These are phyloP conservation scores for Mycena chlorophos DNA, from an alignment of 768 basidiomycete genomes.

Conservation along the genomic window DNA sequence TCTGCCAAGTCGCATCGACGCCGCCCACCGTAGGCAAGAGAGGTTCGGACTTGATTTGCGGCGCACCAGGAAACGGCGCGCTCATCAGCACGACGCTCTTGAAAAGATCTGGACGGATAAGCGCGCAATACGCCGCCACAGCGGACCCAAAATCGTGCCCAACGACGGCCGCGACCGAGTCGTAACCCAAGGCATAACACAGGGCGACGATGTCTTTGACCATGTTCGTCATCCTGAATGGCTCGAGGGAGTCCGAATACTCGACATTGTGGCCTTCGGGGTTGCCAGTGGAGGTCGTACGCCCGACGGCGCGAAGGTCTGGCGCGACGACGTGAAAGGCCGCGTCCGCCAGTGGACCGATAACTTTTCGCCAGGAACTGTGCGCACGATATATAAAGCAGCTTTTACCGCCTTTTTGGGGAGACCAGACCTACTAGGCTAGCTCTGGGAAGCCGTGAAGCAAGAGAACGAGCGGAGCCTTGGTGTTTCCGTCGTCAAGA, in stretches of 20 bases:
- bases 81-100: slow-evolving; percentile 60
- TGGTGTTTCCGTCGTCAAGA: neutral
- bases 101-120: slow-evolving; percentile 58
- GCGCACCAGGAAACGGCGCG: slow-evolving; percentile 51
- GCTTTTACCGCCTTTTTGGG: neutral
- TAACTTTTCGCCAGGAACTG: slow-evolving; percentile 59
- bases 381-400: neutral
- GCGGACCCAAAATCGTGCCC: slow-evolving; percentile 63
- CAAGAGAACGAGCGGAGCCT: slow-evolving; percentile 52
- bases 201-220: slow-evolving; percentile 53
- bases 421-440: slow-evolving; percentile 42
- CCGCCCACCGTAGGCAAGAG: slow-evolving; percentile 11
- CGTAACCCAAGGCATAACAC: slow-evolving; percentile 51
- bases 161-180: slow-evolving; percentile 47
- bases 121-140: slow-evolving; percentile 53
- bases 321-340: slow-evolving; percentile 67
- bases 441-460: slow-evolving; percentile 70
- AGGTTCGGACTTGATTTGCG: slow-evolving; percentile 21
- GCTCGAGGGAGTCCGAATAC: slow-evolving; percentile 51
- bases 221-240: slow-evolving; percentile 53
- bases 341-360: slow-evolving; percentile 47
- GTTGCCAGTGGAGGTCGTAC: slow-evolving; percentile 28
- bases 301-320: slow-evolving; percentile 59
- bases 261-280: no score
- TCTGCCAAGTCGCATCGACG: slow-evolving; percentile 4